Base-by-base conservation (phyloP, 768 basidiomycete genomes). In the Xerocomellus amylosporus region DNA sequence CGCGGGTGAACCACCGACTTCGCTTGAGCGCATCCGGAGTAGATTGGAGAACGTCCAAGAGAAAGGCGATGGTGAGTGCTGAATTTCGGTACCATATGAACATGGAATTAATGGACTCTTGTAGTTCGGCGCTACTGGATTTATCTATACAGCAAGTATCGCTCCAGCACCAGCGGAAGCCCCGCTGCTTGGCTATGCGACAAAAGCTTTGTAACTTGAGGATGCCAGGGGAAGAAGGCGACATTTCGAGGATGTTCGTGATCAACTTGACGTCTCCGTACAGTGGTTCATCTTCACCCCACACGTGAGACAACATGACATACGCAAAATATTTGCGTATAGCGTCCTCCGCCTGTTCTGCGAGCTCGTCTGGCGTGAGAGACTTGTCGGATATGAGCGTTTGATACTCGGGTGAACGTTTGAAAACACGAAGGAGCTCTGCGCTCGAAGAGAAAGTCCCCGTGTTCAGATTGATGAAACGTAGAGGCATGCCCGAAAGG, bases 101-200 rank as follows among this genome's bases (percentile, higher is more conserved):
- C 71, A 71, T 71, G 46, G 63, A 64, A n/a, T 62, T 59, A 41
- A 71, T 65, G 49, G 71, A 64, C 36, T 71, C 69, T 15, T 67
- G 63, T 3, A 71, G 58, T 41, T 71, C 69, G 13, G 64, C 65
- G 19, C 64, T 70, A 45, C 67, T 71, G 12, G 51, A 31, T 40
- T 69, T 67, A 33, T 70, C 64, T 19, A 67, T 69, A 26, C 71
- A 72, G 15, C 63, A 69, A 1, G 69, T 69, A 15, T 72, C 71
- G 42, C 60, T 60, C 69, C 68, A 72, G 39, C 65, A 63, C 55
- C 64, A 64, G n/a, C 2, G 48, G 46, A 59, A 69, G 37, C 55
- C 56, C 2, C 36, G 44, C n/a, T 54, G 42, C 38, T 54, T 56
- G 36, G 66, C 66, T 37, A 57, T 51, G 22, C 47, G 48, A 39